Evolutionary conservation across 2,329 filamentous ascomycete genomes (phyloP).

Genomic region (Colletotrichum liriopes): DNA sequence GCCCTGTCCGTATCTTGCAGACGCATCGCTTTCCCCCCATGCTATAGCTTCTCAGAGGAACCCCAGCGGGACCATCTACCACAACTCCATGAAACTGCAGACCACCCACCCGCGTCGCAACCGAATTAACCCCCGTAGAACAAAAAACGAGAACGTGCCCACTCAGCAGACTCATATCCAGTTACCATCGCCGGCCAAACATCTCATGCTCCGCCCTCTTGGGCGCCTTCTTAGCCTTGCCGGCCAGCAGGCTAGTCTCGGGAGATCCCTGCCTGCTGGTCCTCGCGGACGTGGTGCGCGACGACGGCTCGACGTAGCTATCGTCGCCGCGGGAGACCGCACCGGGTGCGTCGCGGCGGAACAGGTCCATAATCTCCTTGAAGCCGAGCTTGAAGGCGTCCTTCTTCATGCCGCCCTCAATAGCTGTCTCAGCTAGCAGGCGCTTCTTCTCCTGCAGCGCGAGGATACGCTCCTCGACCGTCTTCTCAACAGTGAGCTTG

Average conservation of each 20-base stretch:
- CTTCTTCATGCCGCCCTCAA: conserved; percentile 84
- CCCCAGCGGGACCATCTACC: background rate
- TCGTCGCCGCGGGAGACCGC: background rate
- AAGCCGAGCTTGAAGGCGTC: conserved; percentile 87
- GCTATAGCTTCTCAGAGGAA: background rate
- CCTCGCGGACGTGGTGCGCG: conserved; percentile 19
- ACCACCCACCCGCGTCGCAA: background rate
- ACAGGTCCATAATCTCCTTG: conserved; percentile 93
- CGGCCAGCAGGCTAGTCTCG: conserved; percentile 23
- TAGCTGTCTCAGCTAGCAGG: conserved; percentile 89
- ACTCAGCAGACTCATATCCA: background rate
- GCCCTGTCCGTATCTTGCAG: background rate
- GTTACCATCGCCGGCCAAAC: conserved; percentile 40
- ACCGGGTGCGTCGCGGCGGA: conserved; percentile 57
- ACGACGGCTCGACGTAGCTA: conserved; percentile 22
- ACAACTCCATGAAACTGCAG: background rate
- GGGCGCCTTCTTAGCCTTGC: conserved; percentile 46
- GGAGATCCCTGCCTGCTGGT: conserved; percentile 35
- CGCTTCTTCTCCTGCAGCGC: conserved; percentile 95
- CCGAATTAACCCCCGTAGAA: background rate
- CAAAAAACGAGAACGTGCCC: background rate
- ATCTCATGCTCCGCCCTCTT: conserved; percentile 48
- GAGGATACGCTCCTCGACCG: conserved; percentile 95
- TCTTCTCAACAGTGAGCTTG: conserved; percentile 88
- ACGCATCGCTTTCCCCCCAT: background rate